A percentile compares a stretch with the other conserved stretches of the same genome.
Conservation (phyloP, 495 filamentous ascomycete species). For the Trichoderma reesei region DNA sequence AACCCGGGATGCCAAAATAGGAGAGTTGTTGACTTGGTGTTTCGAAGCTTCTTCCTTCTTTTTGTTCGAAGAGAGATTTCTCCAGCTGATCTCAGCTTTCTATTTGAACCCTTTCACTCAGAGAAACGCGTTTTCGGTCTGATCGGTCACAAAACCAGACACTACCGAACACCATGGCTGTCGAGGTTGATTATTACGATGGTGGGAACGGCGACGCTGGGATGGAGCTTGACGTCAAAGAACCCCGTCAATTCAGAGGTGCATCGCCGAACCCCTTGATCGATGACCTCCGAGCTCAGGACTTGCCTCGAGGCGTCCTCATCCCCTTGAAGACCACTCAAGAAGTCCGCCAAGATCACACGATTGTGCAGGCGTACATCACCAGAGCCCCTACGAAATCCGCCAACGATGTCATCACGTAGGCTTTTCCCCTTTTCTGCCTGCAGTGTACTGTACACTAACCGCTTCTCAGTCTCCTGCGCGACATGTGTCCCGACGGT, state of each 20-base stretch:
- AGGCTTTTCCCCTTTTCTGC: conserved; percentile 20
- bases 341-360: conserved; percentile 40
- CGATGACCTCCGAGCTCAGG: conserved; percentile 20
- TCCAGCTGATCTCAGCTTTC: no score
- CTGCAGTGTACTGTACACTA: conserved; percentile 5
- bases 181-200: neutral
- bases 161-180: neutral
- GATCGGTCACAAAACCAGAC: neutral
- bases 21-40: no score
- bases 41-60: no score
- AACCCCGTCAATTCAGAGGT: neutral
- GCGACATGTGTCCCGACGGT: conserved; percentile 43
- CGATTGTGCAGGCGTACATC: conserved; percentile 39
- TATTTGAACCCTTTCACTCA: no score
- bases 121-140: neutral
- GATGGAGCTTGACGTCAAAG: neutral
- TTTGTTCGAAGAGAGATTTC: no score
- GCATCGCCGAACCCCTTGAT: conserved; percentile 16
- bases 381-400: conserved; percentile 42
- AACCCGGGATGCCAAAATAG: neutral
- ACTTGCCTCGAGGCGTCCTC: conserved; percentile 31
- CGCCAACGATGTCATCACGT: conserved; percentile 44
- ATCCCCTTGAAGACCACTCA: conserved; percentile 47
- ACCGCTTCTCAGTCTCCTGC: conserved; percentile 28
- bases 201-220: neutral